Percentiles rank a stretch among this genome's conserved stretches.
phyloP scores from a whole-genome alignment of 805 yeast species.

The Blastobotrys muscicola region DNA sequence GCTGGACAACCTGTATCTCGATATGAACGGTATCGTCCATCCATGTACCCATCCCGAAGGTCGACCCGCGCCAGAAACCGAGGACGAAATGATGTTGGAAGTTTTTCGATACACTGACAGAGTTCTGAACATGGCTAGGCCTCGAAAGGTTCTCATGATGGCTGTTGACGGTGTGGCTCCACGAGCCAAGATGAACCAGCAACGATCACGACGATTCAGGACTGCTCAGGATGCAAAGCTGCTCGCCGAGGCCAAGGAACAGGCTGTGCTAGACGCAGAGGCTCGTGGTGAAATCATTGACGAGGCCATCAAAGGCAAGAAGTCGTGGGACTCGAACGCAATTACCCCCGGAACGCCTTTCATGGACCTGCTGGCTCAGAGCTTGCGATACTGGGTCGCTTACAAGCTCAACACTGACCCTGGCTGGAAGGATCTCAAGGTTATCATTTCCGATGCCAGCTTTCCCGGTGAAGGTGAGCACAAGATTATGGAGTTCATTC shows the following conservation, averaged over 20 bases:
- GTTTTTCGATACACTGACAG: constrained; percentile 88
- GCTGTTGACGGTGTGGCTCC: constrained; percentile 99
- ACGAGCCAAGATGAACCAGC: constrained; percentile 97
- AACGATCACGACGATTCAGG: constrained; percentile 89
- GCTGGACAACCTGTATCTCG: constrained; percentile 83
- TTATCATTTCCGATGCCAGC: constrained; percentile 87
- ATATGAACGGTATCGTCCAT: constrained; percentile 98
- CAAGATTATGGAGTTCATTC: constrained; percentile 90
- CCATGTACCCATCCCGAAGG: constrained; percentile 99
- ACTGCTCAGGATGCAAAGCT: constrained; percentile 95
- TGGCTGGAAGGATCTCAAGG: constrained; percentile 85
- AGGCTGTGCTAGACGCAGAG: constrained; percentile 48
- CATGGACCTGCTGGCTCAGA: constrained; percentile 80
- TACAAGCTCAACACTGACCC: constrained; percentile 82
- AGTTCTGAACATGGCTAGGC: constrained; percentile 88
- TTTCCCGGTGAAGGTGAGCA: constrained; percentile 99
- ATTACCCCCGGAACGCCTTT: constrained; percentile 99
- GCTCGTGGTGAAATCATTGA: constrained; percentile 62
- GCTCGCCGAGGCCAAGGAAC: constrained; percentile 70
- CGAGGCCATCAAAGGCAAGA: constrained; percentile 62
- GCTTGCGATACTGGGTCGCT: constrained; percentile 85
- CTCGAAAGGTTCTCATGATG: constrained; percentile 82
- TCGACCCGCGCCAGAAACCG: constrained; percentile 91
- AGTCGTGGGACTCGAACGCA: constrained; percentile 86
- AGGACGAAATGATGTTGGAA: constrained; percentile 93